Percentiles rank a stretch among this genome's conserved stretches.
Conservation (phyloP, 2,329 filamentous ascomycete genomes). For the Clonostachys solani region DNA sequence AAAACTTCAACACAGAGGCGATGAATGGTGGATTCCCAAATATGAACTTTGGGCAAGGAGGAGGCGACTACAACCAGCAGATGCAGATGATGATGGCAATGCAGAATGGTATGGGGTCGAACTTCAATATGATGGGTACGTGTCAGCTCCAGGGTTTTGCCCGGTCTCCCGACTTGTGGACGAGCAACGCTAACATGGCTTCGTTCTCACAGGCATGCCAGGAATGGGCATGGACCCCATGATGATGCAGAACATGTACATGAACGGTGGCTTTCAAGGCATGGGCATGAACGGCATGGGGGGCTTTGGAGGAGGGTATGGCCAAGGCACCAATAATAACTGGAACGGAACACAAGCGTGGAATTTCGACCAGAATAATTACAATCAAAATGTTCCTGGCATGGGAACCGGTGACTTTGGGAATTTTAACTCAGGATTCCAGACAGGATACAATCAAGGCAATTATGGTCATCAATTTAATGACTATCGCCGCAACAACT, state of each 20-base stretch:
- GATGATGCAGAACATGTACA: conserved; percentile 71
- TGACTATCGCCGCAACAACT: conserved; percentile 69
- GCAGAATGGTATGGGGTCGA: conserved; percentile 61
- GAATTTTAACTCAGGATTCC: conserved; percentile 72
- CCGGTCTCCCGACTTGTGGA: background rate
- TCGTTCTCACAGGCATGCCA: conserved; percentile 30
- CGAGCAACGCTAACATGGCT: background rate
- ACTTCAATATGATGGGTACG: conserved; percentile 83
- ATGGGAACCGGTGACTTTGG: conserved; percentile 79
- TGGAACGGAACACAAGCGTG: conserved; percentile 79
- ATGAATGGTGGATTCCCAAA: conserved; percentile 39
- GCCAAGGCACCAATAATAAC: conserved; percentile 66
- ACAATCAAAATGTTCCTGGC: conserved; percentile 79
- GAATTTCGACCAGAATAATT: conserved; percentile 86
- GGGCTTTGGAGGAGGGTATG: conserved; percentile 61
- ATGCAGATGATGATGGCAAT: conserved; percentile 80
- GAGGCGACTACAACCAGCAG: conserved; percentile 62
- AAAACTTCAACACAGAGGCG: conserved; percentile 12
- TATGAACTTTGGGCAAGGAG: conserved; percentile 39
- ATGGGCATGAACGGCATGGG: conserved; percentile 79
- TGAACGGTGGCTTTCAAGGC: conserved; percentile 75
- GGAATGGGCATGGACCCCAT: conserved; percentile 83
- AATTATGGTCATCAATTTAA: conserved; percentile 79
- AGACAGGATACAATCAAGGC: conserved; percentile 77
- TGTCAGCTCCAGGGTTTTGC: conserved; percentile 8